Percentiles rank a stretch among this genome's conserved stretches.
Conservation (phyloP, 768 basidiomycete genomes). For the Mycena floridula region DNA sequence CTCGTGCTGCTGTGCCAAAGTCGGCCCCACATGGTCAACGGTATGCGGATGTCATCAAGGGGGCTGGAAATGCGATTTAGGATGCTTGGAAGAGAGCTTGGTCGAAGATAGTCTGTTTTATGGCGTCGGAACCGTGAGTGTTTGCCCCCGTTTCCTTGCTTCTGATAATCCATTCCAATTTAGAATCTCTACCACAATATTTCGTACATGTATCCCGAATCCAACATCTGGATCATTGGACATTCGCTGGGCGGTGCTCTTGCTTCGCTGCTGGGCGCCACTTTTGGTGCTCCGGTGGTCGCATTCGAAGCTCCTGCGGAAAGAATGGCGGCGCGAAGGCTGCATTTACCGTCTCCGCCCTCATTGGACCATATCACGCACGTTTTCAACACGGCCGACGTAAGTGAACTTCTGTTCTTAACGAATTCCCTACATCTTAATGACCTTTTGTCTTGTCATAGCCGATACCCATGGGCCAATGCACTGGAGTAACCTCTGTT, state of each 20-base stretch:
- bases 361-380: constrained; percentile 45
- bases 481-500: constrained; percentile 66
- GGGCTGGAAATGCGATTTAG: constrained; percentile 67
- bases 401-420: too few relatives aligned
- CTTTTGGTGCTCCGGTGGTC: constrained; percentile 88
- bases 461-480: constrained; percentile 83
- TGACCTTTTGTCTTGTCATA: too few relatives aligned
- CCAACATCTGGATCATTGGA: constrained; percentile 87
- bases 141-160: too few relatives aligned
- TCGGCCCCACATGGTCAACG: constrained; percentile 82
- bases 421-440: too few relatives aligned
- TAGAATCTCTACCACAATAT: constrained; percentile 88
- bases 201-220: constrained; percentile 70
- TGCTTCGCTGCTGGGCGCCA: constrained; percentile 81
- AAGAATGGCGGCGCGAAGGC: constrained; percentile 65
- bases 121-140: constrained; percentile 75
- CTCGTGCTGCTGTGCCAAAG: constrained; percentile 91
- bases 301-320: constrained; percentile 87
- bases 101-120: constrained; percentile 92
- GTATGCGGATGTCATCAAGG: constrained; percentile 85
- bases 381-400: constrained; percentile 89
- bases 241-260: constrained; percentile 90
- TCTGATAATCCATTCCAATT: not conserved
- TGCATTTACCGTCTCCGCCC: constrained; percentile 82
- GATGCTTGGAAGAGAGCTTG: constrained; percentile 78